Evolutionary conservation across 345 rosid genomes (phyloP).

Genomic region (Theobroma cacao): DNA sequence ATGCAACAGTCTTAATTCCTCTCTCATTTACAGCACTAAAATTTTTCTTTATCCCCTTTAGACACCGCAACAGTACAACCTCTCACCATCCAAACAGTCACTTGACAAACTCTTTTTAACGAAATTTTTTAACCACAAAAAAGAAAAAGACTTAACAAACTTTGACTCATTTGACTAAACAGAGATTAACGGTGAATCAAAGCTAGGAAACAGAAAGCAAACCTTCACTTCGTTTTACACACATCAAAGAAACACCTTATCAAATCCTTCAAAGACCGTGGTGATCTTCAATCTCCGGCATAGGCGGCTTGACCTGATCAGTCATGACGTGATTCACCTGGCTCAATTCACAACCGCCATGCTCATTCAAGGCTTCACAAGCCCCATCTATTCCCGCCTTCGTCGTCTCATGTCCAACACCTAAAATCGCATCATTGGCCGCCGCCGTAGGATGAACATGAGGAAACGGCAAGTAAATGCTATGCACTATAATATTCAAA

Average conservation of each 20-base stretch:
- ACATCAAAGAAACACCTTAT: not conserved
- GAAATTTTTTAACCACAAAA: not conserved
- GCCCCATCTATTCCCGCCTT: constrained; percentile 13
- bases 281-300: constrained; percentile 38
- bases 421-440: constrained; percentile 24
- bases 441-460: constrained; percentile 30
- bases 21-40: not conserved
- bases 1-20: not conserved
- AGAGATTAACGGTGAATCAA: not conserved
- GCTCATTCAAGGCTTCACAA: constrained; percentile 16
- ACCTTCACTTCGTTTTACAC: not conserved
- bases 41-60: not conserved
- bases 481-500: constrained; percentile 50
- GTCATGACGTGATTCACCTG: constrained; percentile 8
- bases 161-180: not conserved
- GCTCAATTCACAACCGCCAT: constrained; percentile 18
- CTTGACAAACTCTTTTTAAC: not conserved
- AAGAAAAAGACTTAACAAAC: not conserved
- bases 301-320: constrained; percentile 18
- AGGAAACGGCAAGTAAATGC: constrained; percentile 52
- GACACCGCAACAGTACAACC: not conserved
- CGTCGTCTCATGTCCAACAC: constrained; percentile 13
- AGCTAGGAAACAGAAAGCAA: not conserved
- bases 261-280: constrained; percentile 32
- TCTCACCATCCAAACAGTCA: not conserved